These are phyloP conservation scores for Schoenoplectus tabernaemontani DNA, from an alignment of 202 grass and related monocot species.

Conservation along the genomic window DNA sequence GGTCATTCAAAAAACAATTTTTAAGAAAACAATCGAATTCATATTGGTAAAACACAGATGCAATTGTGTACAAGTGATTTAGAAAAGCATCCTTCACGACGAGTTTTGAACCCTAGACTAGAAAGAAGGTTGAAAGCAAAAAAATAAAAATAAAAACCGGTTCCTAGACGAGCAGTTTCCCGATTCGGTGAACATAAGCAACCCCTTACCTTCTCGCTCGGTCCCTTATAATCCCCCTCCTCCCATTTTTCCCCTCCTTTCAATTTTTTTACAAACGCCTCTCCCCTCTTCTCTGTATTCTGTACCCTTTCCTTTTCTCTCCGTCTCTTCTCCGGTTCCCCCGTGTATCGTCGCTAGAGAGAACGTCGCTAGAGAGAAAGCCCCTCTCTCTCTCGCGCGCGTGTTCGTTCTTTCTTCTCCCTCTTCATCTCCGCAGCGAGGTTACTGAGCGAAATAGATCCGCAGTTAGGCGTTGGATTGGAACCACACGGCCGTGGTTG, in stretches of 20 bases:
- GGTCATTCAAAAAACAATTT: too few relatives aligned
- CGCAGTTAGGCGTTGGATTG: constrained; percentile 4
- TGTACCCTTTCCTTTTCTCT: neutral
- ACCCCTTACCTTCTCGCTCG: too few relatives aligned
- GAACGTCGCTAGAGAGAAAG: too few relatives aligned
- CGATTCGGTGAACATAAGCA: constrained; percentile 14
- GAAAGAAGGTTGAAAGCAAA: neutral
- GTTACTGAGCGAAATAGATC: constrained; percentile 10
- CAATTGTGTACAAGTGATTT: too few relatives aligned
- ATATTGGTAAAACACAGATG: neutral
- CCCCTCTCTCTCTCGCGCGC: neutral
- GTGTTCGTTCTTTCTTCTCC: neutral
- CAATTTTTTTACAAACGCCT: constrained; percentile 5
- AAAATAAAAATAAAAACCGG: neutral
- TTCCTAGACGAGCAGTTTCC: neutral
- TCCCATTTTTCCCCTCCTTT: constrained; percentile 18
- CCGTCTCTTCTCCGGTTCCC: too few relatives aligned
- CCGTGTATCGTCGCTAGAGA: too few relatives aligned
- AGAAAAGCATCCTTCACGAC: neutral
- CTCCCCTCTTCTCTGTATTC: too few relatives aligned
- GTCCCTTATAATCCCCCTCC: too few relatives aligned
- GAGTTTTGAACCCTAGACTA: neutral
- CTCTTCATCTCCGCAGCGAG: neutral
- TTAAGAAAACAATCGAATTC: too few relatives aligned
- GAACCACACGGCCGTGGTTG: neutral